phyloP scores from a whole-genome alignment of 2,329 filamentous ascomycete genomes.

The Falciphora oryzae region DNA sequence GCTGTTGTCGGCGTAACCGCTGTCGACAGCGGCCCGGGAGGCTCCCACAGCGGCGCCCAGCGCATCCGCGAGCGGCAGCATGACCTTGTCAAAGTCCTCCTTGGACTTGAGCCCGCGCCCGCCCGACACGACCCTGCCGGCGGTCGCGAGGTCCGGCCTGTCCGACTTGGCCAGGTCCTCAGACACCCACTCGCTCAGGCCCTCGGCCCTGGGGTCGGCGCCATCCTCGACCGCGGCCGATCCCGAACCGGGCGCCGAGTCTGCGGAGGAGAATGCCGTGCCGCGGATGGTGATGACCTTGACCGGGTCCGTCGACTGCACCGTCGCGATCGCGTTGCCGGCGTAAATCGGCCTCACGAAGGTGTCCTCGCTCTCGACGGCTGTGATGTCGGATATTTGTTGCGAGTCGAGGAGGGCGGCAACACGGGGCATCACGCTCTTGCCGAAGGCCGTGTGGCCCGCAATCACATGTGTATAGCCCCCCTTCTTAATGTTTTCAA shows the following conservation, averaged over 20 bases:
- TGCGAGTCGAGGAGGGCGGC: constrained; percentile 88
- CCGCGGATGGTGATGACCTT: constrained; percentile 92
- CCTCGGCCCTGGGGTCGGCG: constrained; percentile 71
- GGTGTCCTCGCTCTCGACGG: constrained; percentile 82
- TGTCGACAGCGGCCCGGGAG: constrained; percentile 91
- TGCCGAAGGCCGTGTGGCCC: constrained; percentile 92
- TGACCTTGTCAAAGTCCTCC: constrained; percentile 91
- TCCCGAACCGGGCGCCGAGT: constrained; percentile 59
- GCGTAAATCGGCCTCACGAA: constrained; percentile 97
- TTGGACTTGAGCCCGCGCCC: constrained; percentile 95
- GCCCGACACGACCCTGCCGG: constrained; percentile 82
- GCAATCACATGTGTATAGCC: constrained; percentile 89
- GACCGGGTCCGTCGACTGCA: constrained; percentile 78
- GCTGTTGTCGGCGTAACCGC: constrained; percentile 96
- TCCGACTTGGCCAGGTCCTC: constrained; percentile 92
- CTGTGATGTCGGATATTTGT: constrained; percentile 88
- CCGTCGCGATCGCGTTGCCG: constrained; percentile 93
- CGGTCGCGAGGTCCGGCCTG: constrained; percentile 88
- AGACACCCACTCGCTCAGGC: constrained; percentile 80
- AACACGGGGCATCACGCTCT: constrained; percentile 86
- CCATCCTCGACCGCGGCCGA: constrained; percentile 70
- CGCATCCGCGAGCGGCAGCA: constrained; percentile 86
- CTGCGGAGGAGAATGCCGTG: constrained; percentile 78
- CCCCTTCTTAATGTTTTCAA: constrained; percentile 95
- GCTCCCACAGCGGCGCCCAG: constrained; percentile 95